Base-by-base conservation (phyloP, 257 asterid genomes). In the Solanum medicagineum region DNA sequence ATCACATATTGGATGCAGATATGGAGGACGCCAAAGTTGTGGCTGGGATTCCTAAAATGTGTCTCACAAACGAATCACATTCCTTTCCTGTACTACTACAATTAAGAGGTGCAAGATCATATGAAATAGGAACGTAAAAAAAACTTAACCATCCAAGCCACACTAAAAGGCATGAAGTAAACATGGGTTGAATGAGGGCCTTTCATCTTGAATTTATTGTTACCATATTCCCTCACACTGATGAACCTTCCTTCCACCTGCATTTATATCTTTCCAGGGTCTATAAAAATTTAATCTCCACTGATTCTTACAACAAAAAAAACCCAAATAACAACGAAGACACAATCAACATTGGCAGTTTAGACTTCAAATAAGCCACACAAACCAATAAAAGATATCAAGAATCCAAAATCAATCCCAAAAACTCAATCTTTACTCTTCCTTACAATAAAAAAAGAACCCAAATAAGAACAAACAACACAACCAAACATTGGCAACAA, bases 11-110 rank as follows among this genome's bases (percentile, higher is more conserved):
- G 55, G 88, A 80, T 87, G 75, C 87, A 95, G 99, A 92, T 97
- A 84, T 97, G 99, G 99, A 93, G 94, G 89, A 93, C 92, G 96
- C 98, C 98, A 40, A 94, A 97, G 89, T 89, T 94, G 62, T 97
- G 98, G 97, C 93, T 95, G 82, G 98, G 98, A 75, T 92, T 97
- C 91, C 86, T 97, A 91, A 97, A 97, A 91, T 97, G 98, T 66
- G 90, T 97, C 84, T 94, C 98, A 40, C 99, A 97, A 87, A 95
- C 98, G 4, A 92, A 85, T 98, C 99, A 32, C 98, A 92, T 88
- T 97, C 99, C 80, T 95, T 95, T 90, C 92, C 88, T 53, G 98
- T 95, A 77, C 87, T 97, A 88, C 86, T 97, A 57, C 97, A 94
- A 98, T 98, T 95, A 92, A 94, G 7, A 94, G 87, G 89, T 90